These are phyloP conservation scores for Trametes meyenii DNA, from an alignment of 768 basidiomycete species.

Conservation along the genomic window DNA sequence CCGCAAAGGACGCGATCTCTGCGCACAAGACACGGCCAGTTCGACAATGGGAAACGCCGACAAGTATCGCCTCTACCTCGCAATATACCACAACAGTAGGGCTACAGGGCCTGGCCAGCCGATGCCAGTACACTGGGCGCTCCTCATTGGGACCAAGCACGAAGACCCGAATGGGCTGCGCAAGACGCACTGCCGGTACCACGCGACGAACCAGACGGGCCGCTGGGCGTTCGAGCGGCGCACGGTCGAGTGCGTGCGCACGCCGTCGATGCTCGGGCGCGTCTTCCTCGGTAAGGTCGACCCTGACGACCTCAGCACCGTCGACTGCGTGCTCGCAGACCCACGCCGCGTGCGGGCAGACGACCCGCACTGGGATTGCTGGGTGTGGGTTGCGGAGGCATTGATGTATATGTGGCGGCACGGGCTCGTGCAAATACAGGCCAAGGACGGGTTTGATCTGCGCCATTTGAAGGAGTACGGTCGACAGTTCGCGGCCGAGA, in stretches of 20 bases:
- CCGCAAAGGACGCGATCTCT: background rate
- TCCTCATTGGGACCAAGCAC: conserved; percentile 15
- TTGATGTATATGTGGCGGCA: conserved; percentile 5
- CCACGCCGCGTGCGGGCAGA: background rate
- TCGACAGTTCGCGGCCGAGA: conserved; percentile 5
- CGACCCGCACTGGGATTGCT: conserved; percentile 19
- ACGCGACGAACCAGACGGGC: conserved; percentile 20
- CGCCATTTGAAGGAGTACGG: conserved; percentile 12
- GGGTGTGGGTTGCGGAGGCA: conserved; percentile 20
- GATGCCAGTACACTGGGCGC: conserved; percentile 20
- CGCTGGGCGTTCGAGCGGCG: conserved; percentile 19
- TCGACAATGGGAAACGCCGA: conserved; percentile 6
- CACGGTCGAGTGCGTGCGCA: conserved; percentile 19
- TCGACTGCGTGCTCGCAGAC: conserved; percentile 10
- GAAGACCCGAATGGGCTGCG: conserved; percentile 13
- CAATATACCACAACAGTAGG: conserved; percentile 12
- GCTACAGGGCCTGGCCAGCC: background rate
- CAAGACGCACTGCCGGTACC: conserved; percentile 12
- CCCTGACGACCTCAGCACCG: background rate
- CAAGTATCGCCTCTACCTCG: conserved; percentile 24
- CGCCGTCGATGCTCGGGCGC: conserved; percentile 22
- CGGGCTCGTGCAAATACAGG: conserved; percentile 3
- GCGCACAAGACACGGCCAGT: background rate
- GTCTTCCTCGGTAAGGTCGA: conserved; percentile 18
- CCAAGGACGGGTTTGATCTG: background rate